These are phyloP conservation scores for Gastrolobium bilobum DNA, from an alignment of 306 rosid species.

Conservation along the genomic window DNA sequence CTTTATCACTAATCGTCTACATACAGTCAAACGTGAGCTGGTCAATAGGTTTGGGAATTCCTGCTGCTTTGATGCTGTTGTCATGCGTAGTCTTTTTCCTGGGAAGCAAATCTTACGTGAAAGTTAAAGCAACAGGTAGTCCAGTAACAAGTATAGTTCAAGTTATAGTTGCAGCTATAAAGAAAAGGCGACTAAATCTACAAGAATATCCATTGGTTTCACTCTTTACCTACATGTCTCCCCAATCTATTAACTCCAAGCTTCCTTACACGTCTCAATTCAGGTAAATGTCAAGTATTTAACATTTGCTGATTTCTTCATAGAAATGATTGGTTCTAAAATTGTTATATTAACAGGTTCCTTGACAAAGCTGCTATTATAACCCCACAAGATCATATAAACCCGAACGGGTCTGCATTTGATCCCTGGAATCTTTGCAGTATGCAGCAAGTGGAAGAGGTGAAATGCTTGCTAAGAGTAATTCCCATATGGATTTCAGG, in stretches of 20 bases:
- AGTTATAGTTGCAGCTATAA: constrained; percentile 65
- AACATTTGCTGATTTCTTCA: neutral
- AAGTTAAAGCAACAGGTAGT: constrained; percentile 79
- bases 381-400: constrained; percentile 60
- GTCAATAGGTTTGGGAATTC: constrained; percentile 83
- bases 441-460: constrained; percentile 91
- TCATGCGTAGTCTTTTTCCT: constrained; percentile 65
- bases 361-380: constrained; percentile 84
- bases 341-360: constrained; percentile 52
- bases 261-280: constrained; percentile 78
- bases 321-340: neutral
- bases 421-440: constrained; percentile 85
- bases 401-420: constrained; percentile 70
- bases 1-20: constrained; percentile 74
- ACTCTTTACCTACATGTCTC: constrained; percentile 66
- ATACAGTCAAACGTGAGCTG: constrained; percentile 83
- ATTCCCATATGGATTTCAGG: constrained; percentile 80
- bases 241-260: constrained; percentile 70
- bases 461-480: constrained; percentile 75
- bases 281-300: constrained; percentile 58
- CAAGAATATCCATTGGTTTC: constrained; percentile 61
- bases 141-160: constrained; percentile 78
- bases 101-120: constrained; percentile 75
- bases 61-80: constrained; percentile 77
- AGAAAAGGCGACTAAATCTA: constrained; percentile 65